Evolutionary conservation across 306 rosid species (phyloP), one percentile per base, ranked within the genome.

Genomic region (Erythrophleum fordii): DNA sequence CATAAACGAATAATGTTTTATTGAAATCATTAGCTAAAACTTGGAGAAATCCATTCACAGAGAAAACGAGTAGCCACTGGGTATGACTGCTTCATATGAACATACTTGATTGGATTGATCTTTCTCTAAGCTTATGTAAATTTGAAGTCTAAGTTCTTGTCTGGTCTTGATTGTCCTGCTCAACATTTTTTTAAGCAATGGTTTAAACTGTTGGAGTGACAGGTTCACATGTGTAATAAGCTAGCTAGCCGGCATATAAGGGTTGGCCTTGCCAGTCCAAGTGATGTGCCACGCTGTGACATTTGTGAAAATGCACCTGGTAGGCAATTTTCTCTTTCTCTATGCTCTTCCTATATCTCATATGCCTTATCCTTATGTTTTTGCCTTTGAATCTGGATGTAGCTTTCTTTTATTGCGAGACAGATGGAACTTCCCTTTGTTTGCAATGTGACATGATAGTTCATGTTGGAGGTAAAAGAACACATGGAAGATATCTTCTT

Each of bases 381-480:
- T 72, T 61, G 9, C 58, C 41, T 81, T 64, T 77, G 85, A 69
- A 81, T 75, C 44, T 81, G 68, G 86, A 7, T 87, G 88, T 82
- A 95, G 98, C 98, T 90, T 95, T 95, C 96, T 95, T 95, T 80
- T 95, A 90, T 79, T 95, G 99, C 85, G 99, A 95, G 84, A 86
- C 89, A 52, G 99, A 95, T 81, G 99, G 97, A 26, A 95, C 94
- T 78, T 93, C 96, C 73, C 97, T 95, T 41, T 95, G 99, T 82
- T 88, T 95, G 89, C 98, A 95, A 87, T 95, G 99, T 56, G 99
- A 95, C 82, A 86, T 93, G 98, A 70, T 86, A 69, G 96, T 95
- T 86, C 99, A 95, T 84, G 99, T 95, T 76, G 99, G 99, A 28
- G 99, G 99, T 62, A 95, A 95, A 90, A 88, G 99, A 90, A 93